A percentile compares a stretch with the other conserved stretches of the same genome.
These are phyloP conservation scores for Trametopsis cervina DNA, from an alignment of 768 basidiomycete genomes.

Conservation along the genomic window DNA sequence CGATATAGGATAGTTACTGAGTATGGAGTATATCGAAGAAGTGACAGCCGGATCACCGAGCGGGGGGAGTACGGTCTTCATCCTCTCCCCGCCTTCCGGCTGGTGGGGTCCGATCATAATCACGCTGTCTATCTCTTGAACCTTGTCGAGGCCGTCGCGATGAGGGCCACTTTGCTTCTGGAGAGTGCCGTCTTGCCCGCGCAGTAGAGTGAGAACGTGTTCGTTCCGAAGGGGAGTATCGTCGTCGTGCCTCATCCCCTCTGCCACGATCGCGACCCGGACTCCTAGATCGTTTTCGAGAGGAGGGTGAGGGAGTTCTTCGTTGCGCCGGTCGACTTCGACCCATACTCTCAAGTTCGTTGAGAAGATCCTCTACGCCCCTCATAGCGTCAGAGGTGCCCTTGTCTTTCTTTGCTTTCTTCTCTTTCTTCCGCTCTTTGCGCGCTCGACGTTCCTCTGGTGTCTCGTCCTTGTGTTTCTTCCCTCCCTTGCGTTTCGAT, in stretches of 20 bases:
- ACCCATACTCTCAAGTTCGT: slow-evolving; percentile 32
- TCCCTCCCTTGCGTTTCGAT: slow-evolving; percentile 50
- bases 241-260: not conserved
- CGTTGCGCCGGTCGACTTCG: not conserved
- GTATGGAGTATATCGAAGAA: too few species aligned
- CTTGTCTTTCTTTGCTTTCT: slow-evolving; percentile 46
- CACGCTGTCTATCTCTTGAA: not conserved
- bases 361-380: slow-evolving; percentile 63
- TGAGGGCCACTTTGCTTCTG: not conserved
- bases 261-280: not conserved
- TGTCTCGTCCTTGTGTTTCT: slow-evolving; percentile 67
- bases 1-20: too few species aligned
- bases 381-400: slow-evolving; percentile 54
- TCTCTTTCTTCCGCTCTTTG: slow-evolving; percentile 70
- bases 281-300: slow-evolving; percentile 1
- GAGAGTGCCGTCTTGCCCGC: not conserved
- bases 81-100: not conserved
- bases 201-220: not conserved
- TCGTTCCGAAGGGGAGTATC: not conserved
- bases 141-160: too few species aligned
- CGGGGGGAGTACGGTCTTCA: slow-evolving; percentile 1
- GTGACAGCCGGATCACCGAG: slow-evolving; percentile 5
- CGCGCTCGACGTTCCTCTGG: slow-evolving; percentile 71
- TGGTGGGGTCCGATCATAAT: not conserved
- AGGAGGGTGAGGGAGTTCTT: not conserved